A percentile compares a stretch with the other conserved stretches of the same genome.
Evolutionary conservation across 1,284 basidiomycete species (phyloP).

Genomic region (Ganoderma multipileum): DNA sequence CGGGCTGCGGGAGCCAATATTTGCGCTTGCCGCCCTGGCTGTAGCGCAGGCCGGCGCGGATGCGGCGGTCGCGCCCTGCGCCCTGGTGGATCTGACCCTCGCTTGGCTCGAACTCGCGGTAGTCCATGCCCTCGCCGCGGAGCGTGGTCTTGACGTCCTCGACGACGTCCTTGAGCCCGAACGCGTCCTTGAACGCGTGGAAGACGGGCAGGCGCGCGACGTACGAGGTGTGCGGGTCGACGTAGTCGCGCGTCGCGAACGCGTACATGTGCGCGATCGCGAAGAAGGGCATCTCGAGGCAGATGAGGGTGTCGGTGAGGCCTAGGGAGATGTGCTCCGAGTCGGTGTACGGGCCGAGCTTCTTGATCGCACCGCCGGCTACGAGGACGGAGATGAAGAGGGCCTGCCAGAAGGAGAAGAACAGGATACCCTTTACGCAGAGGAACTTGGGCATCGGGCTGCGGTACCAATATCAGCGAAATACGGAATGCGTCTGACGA

Average conservation of each 20-base stretch:
- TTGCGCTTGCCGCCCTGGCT: constrained; percentile 87
- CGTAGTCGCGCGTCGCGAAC: constrained; percentile 86
- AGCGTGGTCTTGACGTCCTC: constrained; percentile 88
- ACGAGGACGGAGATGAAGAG: constrained; percentile 90
- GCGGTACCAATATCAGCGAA: constrained; percentile 6
- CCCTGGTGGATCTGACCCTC: constrained; percentile 94
- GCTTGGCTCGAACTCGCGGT: constrained; percentile 94
- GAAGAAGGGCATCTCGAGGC: constrained; percentile 98
- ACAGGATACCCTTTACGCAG: constrained; percentile 97
- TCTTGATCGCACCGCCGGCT: constrained; percentile 77
- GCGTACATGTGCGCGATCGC: constrained; percentile 93
- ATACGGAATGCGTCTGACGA: background rate
- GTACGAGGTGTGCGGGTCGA: constrained; percentile 69
- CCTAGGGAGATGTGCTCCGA: constrained; percentile 91
- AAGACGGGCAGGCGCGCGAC: constrained; percentile 88
- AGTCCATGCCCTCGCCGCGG: constrained; percentile 90
- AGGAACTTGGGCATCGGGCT: constrained; percentile 93
- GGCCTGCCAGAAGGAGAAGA: constrained; percentile 98
- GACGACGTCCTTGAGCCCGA: constrained; percentile 87
- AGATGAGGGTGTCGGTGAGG: constrained; percentile 90
- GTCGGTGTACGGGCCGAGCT: constrained; percentile 88
- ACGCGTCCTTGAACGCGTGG: constrained; percentile 89
- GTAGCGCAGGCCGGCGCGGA: constrained; percentile 91
- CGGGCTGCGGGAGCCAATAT: constrained; percentile 87
- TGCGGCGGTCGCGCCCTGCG: constrained; percentile 80